Conservation (phyloP, 352 stramenopile species). For the Phytophthora citrophthora region DNA sequence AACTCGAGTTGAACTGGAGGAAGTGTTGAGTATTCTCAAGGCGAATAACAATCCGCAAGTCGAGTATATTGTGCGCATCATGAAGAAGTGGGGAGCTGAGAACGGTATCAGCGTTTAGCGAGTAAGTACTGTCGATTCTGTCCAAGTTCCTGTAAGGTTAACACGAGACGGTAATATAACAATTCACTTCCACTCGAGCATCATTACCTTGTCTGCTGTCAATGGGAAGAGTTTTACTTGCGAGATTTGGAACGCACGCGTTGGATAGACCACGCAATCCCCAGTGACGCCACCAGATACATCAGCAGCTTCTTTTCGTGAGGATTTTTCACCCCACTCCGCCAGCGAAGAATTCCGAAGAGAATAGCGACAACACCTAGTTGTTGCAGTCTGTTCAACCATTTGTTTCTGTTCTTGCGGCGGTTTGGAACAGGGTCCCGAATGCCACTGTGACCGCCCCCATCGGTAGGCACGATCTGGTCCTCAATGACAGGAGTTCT, state of each 20-base stretch:
- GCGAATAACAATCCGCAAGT: slow-evolving; percentile 95
- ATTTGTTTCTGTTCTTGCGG: slow-evolving; percentile 34
- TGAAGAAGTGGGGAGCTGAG: slow-evolving; percentile 95
- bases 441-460: slow-evolving; percentile 24
- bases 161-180: slow-evolving; percentile 13
- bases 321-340: slow-evolving; percentile 48
- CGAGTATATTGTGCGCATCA: slow-evolving; percentile 96
- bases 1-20: slow-evolving; percentile 89
- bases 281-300: slow-evolving; percentile 73
- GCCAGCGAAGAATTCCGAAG: slow-evolving; percentile 54
- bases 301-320: slow-evolving; percentile 64
- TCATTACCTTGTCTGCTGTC: slow-evolving; percentile 11
- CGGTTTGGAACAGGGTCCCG: slow-evolving; percentile 22
- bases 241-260: slow-evolving; percentile 49
- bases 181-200: slow-evolving; percentile 11
- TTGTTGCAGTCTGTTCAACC: slow-evolving; percentile 44
- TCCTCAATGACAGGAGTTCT: slow-evolving; percentile 79
- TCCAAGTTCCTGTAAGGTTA: too few relatives aligned
- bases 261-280: slow-evolving; percentile 61
- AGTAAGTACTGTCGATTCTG: background rate
- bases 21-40: slow-evolving; percentile 93
- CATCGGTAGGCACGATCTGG: slow-evolving; percentile 40
- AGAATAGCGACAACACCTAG: slow-evolving; percentile 47
- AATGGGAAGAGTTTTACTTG: slow-evolving; percentile 10
- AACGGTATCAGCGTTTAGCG: slow-evolving; percentile 86